Conservation (phyloP, 2,329 filamentous ascomycete genomes). For the Aspergillus fumigatus region DNA sequence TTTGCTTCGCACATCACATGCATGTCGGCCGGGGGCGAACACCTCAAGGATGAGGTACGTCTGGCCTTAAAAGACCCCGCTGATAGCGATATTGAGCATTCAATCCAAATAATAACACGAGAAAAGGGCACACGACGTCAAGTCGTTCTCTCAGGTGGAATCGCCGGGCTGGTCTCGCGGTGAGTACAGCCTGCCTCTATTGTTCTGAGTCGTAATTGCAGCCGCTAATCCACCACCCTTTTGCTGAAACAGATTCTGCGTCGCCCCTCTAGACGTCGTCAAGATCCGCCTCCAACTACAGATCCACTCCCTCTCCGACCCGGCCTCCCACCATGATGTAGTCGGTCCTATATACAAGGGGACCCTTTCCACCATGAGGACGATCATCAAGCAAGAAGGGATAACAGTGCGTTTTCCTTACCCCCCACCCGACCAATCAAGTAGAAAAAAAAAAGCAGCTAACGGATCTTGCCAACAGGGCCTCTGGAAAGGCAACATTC, state of each 20-base stretch:
- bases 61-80: neutral
- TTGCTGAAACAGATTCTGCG: constrained; percentile 65
- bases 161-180: constrained; percentile 84
- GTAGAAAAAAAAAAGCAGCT: neutral
- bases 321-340: constrained; percentile 52
- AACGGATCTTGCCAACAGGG: constrained; percentile 36
- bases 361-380: constrained; percentile 67
- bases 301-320: constrained; percentile 75
- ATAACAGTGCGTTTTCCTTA: constrained; percentile 50
- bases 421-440: constrained; percentile 1
- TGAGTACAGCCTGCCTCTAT: constrained; percentile 34
- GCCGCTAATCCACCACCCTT: neutral
- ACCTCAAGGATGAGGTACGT: constrained; percentile 65
- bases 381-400: constrained; percentile 77
- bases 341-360: constrained; percentile 59
- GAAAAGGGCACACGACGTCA: constrained; percentile 60
- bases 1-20: constrained; percentile 39
- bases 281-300: constrained; percentile 98
- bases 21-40: constrained; percentile 60
- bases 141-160: constrained; percentile 61
- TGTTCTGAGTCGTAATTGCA: neutral
- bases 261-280: constrained; percentile 93
- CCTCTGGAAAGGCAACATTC: constrained; percentile 97
- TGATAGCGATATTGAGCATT: neutral
- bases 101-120: neutral